Percentiles rank a stretch among this genome's conserved stretches.
Evolutionary conservation across 2,329 filamentous ascomycete species (phyloP).

Genomic region (Fusarium humuli): DNA sequence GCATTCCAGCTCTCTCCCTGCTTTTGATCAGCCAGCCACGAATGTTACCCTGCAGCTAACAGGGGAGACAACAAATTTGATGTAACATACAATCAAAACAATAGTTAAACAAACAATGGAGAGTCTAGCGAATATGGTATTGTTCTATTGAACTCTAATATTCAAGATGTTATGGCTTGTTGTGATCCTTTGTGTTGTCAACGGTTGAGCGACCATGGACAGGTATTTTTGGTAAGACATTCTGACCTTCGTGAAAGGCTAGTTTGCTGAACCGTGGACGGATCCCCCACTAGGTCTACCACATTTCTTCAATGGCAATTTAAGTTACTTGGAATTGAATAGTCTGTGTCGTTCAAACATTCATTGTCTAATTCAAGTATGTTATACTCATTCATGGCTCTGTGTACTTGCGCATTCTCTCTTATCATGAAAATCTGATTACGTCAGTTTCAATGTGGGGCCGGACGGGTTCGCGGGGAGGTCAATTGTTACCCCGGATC

Average conservation of each 20-base stretch:
- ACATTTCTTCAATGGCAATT: not conserved
- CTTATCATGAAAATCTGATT: not conserved
- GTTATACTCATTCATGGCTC: not conserved
- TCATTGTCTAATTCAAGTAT: too few relatives aligned
- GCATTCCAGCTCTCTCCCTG: slow-evolving; percentile 4
- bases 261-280: too few relatives aligned
- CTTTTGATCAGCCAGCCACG: not conserved
- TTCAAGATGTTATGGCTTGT: not conserved
- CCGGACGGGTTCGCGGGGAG: slow-evolving; percentile 5
- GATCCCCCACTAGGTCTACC: not conserved
- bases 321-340: too few relatives aligned
- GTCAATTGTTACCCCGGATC: slow-evolving; percentile 8
- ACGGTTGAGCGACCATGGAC: not conserved
- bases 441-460: slow-evolving; percentile 18
- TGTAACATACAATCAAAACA: not conserved
- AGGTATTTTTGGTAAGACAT: too few relatives aligned
- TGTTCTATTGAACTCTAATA: not conserved
- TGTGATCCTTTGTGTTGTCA: not conserved
- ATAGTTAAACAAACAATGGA: not conserved
- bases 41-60: slow-evolving; percentile 1
- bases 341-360: too few relatives aligned
- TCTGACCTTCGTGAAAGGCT: too few relatives aligned
- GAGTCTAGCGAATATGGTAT: not conserved
- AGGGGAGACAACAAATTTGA: not conserved
- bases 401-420: not conserved